A percentile compares a stretch with the other conserved stretches of the same genome.
phyloP scores from a whole-genome alignment of 2,329 filamentous ascomycete genomes.

The Fusarium luffae region DNA sequence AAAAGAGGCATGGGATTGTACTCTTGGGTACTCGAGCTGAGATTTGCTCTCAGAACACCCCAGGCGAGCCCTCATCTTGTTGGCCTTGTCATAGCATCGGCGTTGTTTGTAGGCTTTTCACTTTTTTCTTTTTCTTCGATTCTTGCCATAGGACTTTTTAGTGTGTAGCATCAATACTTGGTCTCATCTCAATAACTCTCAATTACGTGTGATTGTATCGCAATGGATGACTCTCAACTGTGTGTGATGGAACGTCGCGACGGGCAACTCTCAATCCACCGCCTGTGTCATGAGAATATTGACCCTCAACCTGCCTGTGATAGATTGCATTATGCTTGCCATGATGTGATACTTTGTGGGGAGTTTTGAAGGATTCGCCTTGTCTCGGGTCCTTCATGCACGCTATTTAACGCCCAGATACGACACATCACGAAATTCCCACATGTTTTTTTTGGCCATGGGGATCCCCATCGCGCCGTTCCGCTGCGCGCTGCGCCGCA shows the following conservation, averaged over 20 bases:
- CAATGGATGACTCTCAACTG: too few relatives aligned
- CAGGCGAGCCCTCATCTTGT: background rate
- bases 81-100: constrained; percentile 44
- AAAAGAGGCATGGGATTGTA: constrained; percentile 7
- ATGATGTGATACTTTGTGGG: background rate
- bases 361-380: background rate
- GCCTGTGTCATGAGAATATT: too few relatives aligned
- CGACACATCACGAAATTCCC: background rate
- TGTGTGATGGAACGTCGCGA: too few relatives aligned
- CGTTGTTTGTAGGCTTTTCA: constrained; percentile 24
- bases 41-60: too few relatives aligned
- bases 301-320: background rate
- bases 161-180: constrained; percentile 20
- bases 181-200: background rate
- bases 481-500: constrained; percentile 29
- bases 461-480: constrained; percentile 22
- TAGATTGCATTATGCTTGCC: too few relatives aligned
- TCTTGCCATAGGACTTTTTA: background rate
- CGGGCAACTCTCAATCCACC: too few relatives aligned
- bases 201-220: too few relatives aligned
- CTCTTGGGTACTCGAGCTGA: background rate
- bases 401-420: background rate
- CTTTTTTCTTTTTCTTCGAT: background rate
- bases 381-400: background rate
- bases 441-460: background rate